Base-by-base conservation (phyloP, 495 filamentous ascomycete species). In the Glonium stellatum region DNA sequence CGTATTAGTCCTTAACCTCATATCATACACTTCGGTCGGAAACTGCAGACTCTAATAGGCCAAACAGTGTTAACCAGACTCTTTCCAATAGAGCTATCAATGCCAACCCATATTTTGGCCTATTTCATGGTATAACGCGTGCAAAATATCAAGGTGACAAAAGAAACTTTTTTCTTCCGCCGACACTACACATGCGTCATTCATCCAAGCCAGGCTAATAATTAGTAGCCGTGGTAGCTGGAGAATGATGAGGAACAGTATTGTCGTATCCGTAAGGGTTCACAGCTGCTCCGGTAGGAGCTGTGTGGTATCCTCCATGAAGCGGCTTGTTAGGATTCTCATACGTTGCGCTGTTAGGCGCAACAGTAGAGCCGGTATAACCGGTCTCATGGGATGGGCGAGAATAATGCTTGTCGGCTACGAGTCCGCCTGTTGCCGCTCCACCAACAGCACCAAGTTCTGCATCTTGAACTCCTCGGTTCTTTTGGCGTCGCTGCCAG, bases 401-500 rank as follows among this genome's bases (percentile, higher is more conserved):
- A 10, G 63, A 34, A 18, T 55, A 5, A 51, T 60, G 54, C n/a
- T 63, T 59, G 39, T 57, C 59, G 25, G 60, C 51, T 21, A 65
- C 56, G 31, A 67, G 58, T 8, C n/a, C 41, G 36, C 37, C 58
- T 23, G 61, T 44, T 15, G 54, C 48, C n/a, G 53, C 61, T 50
- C 60, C 61, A n/a, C 60, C 67, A 60, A 57, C 65, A 12, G 60
- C 64, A 31, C 51, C 62, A 34, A 66, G 65, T 41, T 65, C 66
- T 39, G 66, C n/a, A 42, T 66, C 67, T 36, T 55, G 61, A 18
- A 59, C 55, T 53, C 52, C 59, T 5, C 34, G 63, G 48, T 65
- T 67, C 51, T 75, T 77, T 42, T 69, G 69, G 65, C 65, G 70
- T 55, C 74, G 71, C 71, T 76, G 73, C 77, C 79, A 84, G 73